Base-by-base conservation (phyloP, 352 stramenopile genomes). In the Elongisporangium undulatum region DNA sequence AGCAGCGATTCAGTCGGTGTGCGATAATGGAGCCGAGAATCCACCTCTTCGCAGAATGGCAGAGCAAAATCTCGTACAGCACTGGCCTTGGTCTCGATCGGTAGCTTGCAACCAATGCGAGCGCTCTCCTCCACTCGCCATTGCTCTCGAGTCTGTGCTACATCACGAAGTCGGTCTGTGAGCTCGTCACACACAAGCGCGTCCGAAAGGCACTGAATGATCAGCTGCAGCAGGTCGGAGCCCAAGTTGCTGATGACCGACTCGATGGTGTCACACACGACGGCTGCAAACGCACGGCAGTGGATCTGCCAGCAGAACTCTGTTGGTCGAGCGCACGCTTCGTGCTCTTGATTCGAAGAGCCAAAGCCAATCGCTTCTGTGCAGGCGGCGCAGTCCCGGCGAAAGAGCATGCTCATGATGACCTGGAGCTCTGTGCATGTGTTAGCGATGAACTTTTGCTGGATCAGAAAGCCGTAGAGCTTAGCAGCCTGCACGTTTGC, bases 11-110 rank as follows among this genome's bases (percentile, higher is more conserved):
- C 82, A 0, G 56, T 59, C 4, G 75, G 72, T 12, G 75, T 77
- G 16, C 77, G 75, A 49, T 85, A 92, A 55, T 92, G 77, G 39
- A 89, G 59, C 1, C 82, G 74, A 9, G 82, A 92, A 53, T 92
- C 82, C 0, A 72, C 78, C 29, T 83, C 77, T 55, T 89, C 77
- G 51, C 82, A 81, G 38, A 92, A 92, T 2, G 79, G 79, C 5
- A 89, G 62, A 9, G 77, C 67, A 50, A 85, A 89, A 57, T 89
- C 75, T 17, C 63, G 68, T 13, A 80, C 75, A 0, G 69, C 58
- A 21, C 66, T 85, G 9, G 66, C 77, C 70, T 77, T 82, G 8
- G 78, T 80, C 55, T 87, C 76, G 12, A 89, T 64, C 2, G 79
- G 79, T 15, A 89, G 53, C 3, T 71, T 68, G 29, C 68, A 87